A percentile compares a stretch with the other conserved stretches of the same genome.
These are phyloP conservation scores for Fusarium guadeloupense DNA, from an alignment of 2,329 filamentous ascomycete genomes.

Conservation along the genomic window DNA sequence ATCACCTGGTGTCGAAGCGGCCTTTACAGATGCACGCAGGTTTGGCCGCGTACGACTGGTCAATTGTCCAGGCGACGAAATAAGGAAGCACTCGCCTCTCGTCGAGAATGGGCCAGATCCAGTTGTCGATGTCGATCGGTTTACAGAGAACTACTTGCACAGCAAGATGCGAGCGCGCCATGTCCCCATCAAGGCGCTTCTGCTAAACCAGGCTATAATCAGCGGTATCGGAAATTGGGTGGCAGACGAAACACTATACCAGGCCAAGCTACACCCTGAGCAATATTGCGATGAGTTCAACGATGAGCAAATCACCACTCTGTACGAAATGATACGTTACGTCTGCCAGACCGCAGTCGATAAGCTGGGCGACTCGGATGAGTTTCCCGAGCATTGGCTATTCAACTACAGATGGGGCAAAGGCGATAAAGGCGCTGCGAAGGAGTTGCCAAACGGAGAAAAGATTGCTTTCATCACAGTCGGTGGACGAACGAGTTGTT, in stretches of 20 bases:
- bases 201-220: conserved; percentile 88
- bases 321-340: conserved; percentile 78
- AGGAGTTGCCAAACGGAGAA: conserved; percentile 80
- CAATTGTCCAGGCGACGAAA: conserved; percentile 78
- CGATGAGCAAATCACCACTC: conserved; percentile 72
- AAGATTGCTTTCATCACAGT: conserved; percentile 89
- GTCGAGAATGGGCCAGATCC: conserved; percentile 95
- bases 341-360: conserved; percentile 85
- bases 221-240: conserved; percentile 98
- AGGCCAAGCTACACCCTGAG: conserved; percentile 89
- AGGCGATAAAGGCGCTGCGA: conserved; percentile 76
- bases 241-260: conserved; percentile 90
- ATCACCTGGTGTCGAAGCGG: conserved; percentile 65
- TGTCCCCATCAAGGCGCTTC: conserved; percentile 87
- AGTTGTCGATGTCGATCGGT: conserved; percentile 78
- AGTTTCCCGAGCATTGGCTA: conserved; percentile 88
- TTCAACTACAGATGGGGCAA: conserved; percentile 92
- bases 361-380: conserved; percentile 79
- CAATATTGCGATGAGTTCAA: conserved; percentile 87
- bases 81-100: conserved; percentile 79
- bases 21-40: conserved; percentile 85
- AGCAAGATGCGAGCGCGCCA: conserved; percentile 76
- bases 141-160: conserved; percentile 81
- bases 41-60: conserved; percentile 84
- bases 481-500: conserved; percentile 89